Base-by-base conservation (phyloP, 2,329 filamentous ascomycete genomes). In the Sarocladium brachiariae region DNA sequence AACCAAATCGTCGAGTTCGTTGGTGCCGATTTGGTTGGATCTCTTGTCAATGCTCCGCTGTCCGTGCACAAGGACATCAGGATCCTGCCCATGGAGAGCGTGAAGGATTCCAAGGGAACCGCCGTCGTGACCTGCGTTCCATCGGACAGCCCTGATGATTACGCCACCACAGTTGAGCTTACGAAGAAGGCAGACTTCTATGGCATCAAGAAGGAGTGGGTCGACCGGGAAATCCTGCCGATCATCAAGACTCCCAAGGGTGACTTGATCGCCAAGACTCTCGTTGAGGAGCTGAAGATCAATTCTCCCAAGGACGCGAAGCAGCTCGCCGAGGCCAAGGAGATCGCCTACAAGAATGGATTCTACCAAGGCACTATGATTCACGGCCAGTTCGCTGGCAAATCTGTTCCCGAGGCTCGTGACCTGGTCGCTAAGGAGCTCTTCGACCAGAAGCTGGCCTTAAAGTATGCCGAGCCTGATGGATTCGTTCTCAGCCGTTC, bases 131-230 rank as follows among this genome's bases (percentile, higher is more conserved):
- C 91, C 1, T 97, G 82, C 35, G 93, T 99, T 13, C 93, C 93
- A 18, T 96, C 90, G 2, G 93, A 99, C 72, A 95, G 88, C 52
- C 69, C 93, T 1, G 93, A 99, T 64, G 93, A 99, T 65, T 99
- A 86, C 67, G 90, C 90, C 39, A 99, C 90, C 25, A 78, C 92
- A 37, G 78, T 81, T 41, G 93, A 99, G 56, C 78, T 99, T 53
- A 81, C 83, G 34, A 97, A 97, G 78, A 99, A 99, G 75, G 81
- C 92, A 1, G 92, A 95, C 7, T 97, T 89, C 74, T 96, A 99
- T 68, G 86, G 87, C 49, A 97, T 99, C 65, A 80, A 96, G 73
- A 93, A 95, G 71, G 90, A 96, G 66, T 99, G 93, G 93, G 90
- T 87, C 3, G 87, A 95, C 64, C 75, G 92, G 50, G 89, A 96